Evolutionary conservation across 2,329 filamentous ascomycete species (phyloP).

Genomic region (Arthrobotrys megalospora): DNA sequence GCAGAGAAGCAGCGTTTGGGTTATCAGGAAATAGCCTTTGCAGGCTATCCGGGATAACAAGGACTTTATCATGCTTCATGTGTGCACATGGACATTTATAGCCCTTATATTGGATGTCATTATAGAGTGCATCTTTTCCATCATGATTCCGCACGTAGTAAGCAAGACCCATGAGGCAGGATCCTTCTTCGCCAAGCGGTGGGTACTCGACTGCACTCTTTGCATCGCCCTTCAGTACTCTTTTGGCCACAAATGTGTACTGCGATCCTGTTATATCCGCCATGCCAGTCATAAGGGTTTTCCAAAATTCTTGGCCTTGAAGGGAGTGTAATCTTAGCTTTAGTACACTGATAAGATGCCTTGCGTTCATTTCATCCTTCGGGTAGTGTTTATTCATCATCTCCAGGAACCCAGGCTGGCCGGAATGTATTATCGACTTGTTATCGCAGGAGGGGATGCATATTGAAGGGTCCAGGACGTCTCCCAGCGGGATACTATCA

Average conservation of each 20-base stretch:
- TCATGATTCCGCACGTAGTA: conserved; percentile 77
- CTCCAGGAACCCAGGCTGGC: conserved; percentile 53
- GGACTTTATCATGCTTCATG: conserved; percentile 81
- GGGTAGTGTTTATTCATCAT: conserved; percentile 59
- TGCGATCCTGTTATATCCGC: conserved; percentile 76
- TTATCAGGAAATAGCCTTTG: conserved; percentile 75
- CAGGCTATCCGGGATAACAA: conserved; percentile 76
- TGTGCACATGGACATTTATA: conserved; percentile 77
- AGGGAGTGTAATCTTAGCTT: conserved; percentile 42
- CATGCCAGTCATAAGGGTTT: conserved; percentile 75
- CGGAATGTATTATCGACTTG: conserved; percentile 60
- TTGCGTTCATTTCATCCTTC: conserved; percentile 49
- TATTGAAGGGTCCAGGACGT: conserved; percentile 41
- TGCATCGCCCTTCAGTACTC: conserved; percentile 75
- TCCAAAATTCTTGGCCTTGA: conserved; percentile 73
- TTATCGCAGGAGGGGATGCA: conserved; percentile 59
- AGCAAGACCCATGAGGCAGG: conserved; percentile 76
- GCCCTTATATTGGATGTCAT: conserved; percentile 76
- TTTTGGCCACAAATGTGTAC: conserved; percentile 78
- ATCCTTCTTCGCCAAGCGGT: conserved; percentile 74
- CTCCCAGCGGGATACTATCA: conserved; percentile 46
- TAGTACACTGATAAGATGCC: conserved; percentile 46
- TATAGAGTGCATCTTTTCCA: conserved; percentile 71
- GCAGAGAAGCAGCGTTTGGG: conserved; percentile 72
- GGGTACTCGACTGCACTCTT: conserved; percentile 75